Percentiles rank a stretch among this genome's conserved stretches.
phyloP scores from a whole-genome alignment of 768 basidiomycete genomes.

The Rhodosporidiobolus sp. region DNA sequence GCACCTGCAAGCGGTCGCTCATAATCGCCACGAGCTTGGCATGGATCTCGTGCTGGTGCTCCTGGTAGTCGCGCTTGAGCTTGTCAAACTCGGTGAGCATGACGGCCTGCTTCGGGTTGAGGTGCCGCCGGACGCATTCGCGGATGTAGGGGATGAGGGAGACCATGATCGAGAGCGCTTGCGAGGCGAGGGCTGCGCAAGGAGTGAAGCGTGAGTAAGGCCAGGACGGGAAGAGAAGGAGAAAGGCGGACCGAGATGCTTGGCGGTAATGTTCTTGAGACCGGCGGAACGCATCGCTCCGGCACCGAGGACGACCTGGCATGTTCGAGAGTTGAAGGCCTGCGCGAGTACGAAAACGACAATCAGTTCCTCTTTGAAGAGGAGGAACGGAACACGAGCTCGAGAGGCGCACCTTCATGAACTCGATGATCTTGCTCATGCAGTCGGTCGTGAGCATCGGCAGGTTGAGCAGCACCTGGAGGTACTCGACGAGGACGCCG shows the following conservation, averaged over 20 bases:
- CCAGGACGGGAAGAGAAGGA: not conserved
- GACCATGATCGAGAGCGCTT: conserved; percentile 89
- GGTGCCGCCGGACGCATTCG: conserved; percentile 87
- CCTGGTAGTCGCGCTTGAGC: conserved; percentile 97
- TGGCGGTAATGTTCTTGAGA: conserved; percentile 95
- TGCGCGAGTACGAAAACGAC: conserved; percentile 31
- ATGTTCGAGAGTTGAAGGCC: conserved; percentile 95
- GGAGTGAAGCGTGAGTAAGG: conserved; percentile 14
- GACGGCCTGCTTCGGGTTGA: conserved; percentile 89
- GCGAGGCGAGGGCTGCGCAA: conserved; percentile 67
- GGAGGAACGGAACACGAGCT: too few species aligned
- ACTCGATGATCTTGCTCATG: conserved; percentile 92
- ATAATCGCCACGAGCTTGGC: conserved; percentile 96
- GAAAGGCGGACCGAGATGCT: conserved; percentile 72
- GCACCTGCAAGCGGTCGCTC: conserved; percentile 84
- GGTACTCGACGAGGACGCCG: conserved; percentile 72
- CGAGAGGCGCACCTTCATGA: conserved; percentile 62
- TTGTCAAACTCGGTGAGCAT: conserved; percentile 98
- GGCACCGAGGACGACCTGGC: conserved; percentile 95
- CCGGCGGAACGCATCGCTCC: conserved; percentile 99
- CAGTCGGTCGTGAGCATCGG: conserved; percentile 85
- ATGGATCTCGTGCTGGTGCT: conserved; percentile 99
- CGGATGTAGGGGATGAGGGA: conserved; percentile 92
- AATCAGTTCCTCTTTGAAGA: not conserved
- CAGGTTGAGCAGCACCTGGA: conserved; percentile 81